phyloP scores from a whole-genome alignment of 305 asterid species.

The Fraxinus ornus region DNA sequence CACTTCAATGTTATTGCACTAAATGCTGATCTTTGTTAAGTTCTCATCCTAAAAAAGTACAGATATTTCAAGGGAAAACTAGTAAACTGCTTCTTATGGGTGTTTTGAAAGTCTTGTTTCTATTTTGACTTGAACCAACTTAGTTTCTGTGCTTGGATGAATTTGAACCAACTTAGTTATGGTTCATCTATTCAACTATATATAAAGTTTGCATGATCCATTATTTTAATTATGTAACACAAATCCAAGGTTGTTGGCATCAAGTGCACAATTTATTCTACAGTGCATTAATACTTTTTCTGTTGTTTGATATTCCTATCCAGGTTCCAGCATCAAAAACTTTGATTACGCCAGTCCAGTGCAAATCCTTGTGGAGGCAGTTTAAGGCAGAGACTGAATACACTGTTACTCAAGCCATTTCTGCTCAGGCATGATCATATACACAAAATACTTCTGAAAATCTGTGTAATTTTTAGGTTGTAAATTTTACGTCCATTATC shows the following conservation, averaged over 20 bases:
- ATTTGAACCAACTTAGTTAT: not conserved
- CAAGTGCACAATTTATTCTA: not conserved
- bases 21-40: not conserved
- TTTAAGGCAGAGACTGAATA: conserved; percentile 86
- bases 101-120: not conserved
- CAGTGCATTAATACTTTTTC: conserved; percentile 13
- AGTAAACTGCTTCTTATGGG: not conserved
- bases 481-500: conserved; percentile 2
- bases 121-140: not conserved
- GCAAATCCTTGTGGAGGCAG: conserved; percentile 94
- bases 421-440: conserved; percentile 75
- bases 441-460: conserved; percentile 3
- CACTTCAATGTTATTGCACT: not conserved
- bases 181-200: not conserved
- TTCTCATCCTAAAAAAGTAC: not conserved
- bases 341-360: conserved; percentile 91
- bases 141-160: not conserved
- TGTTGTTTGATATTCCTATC: conserved; percentile 26
- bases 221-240: conserved; percentile 9
- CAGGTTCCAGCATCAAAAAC: conserved; percentile 86
- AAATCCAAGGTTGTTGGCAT: not conserved
- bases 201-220: not conserved
- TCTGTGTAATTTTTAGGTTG: not conserved
- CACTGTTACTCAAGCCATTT: conserved; percentile 87
- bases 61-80: not conserved